Conservation (phyloP, 2,329 filamentous ascomycete species). For the Diaporthe sp. region DNA sequence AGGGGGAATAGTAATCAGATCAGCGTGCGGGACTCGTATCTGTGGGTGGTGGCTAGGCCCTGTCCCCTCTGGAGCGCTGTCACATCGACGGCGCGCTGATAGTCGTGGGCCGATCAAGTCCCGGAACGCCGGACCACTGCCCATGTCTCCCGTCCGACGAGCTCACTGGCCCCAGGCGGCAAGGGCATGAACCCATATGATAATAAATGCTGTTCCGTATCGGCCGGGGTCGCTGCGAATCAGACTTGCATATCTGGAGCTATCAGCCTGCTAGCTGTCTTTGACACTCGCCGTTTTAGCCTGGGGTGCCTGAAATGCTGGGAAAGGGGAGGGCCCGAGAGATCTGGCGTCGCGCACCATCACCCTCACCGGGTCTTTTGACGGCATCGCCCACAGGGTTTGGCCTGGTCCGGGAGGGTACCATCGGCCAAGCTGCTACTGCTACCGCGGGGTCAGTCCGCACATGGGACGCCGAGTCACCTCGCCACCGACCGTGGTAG, state of each 20-base stretch:
- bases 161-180: conserved; percentile 16
- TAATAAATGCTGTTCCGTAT: neutral
- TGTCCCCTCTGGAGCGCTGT: neutral
- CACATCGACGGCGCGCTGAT: conserved; percentile 26
- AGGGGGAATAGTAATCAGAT: neutral
- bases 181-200: conserved; percentile 16
- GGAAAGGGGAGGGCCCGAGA: neutral
- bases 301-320: neutral
- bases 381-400: conserved; percentile 19
- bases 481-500: neutral
- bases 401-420: neutral
- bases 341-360: neutral
- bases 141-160: conserved; percentile 19
- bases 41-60: conserved; percentile 10
- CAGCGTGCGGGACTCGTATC: conserved; percentile 19
- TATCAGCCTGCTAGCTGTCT: conserved; percentile 1
- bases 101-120: conserved; percentile 15
- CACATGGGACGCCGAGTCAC: neutral
- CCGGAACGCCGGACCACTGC: conserved; percentile 30
- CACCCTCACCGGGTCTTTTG: neutral
- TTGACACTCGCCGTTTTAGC: conserved; percentile 6
- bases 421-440: neutral
- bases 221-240: conserved; percentile 26
- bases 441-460: neutral
- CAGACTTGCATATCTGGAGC: conserved; percentile 17